Conservation (phyloP, 2,329 filamentous ascomycete species). For the Thielaviopsis punctulata region DNA sequence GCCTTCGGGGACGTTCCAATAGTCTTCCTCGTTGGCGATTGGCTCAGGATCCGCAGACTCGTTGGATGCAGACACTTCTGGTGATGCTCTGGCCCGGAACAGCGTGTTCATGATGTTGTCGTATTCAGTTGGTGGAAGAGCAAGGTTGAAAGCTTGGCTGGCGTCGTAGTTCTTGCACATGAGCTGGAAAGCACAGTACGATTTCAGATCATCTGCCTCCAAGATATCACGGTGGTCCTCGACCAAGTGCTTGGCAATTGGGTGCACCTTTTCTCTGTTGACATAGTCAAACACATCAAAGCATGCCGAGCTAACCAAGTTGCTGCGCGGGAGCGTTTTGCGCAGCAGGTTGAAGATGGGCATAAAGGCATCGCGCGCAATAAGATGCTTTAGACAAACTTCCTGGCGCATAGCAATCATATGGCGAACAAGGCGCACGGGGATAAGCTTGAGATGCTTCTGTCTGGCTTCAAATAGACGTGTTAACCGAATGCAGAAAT, state of each 20-base stretch:
- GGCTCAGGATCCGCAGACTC: conserved; percentile 2
- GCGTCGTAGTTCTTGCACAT: conserved; percentile 66
- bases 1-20: conserved; percentile 75
- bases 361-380: conserved; percentile 63
- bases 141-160: conserved; percentile 43
- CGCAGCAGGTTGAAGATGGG: conserved; percentile 72
- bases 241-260: conserved; percentile 67
- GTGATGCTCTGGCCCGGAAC: conserved; percentile 6
- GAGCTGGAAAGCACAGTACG: conserved; percentile 43
- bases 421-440: conserved; percentile 84
- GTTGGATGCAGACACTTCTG: neutral
- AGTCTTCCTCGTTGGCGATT: conserved; percentile 52
- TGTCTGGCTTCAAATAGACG: conserved; percentile 70
- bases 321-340: conserved; percentile 78
- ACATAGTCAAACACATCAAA: conserved; percentile 89
- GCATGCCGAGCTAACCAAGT: conserved; percentile 82
- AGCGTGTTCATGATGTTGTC: conserved; percentile 5
- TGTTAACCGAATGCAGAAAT: conserved; percentile 59
- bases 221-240: conserved; percentile 69
- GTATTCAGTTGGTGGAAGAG: conserved; percentile 4
- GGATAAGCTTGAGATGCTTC: conserved; percentile 88
- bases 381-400: conserved; percentile 75
- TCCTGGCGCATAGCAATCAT: conserved; percentile 75
- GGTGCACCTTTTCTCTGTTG: conserved; percentile 63
- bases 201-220: conserved; percentile 63